Evolutionary conservation across 225 moss, liverwort and hornwort genomes (phyloP).

Genomic region (Rhytidiadelphus loreus): DNA sequence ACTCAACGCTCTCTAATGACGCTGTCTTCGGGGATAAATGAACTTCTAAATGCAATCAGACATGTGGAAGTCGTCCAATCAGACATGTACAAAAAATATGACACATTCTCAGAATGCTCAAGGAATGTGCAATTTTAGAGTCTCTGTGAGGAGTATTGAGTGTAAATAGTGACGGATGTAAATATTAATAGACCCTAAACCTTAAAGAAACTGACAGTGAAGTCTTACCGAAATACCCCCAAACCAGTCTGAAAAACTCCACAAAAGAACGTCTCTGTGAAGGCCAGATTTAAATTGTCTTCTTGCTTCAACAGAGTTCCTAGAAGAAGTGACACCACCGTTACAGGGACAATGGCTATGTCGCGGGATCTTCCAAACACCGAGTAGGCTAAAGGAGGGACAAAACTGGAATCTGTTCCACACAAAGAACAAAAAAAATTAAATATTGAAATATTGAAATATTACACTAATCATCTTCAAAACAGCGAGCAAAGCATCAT

Average conservation of each 20-base stretch:
- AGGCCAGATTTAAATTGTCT: conserved; percentile 30
- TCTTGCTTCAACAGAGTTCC: conserved; percentile 21
- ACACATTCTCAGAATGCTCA: neutral
- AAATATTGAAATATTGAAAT: too few relatives aligned
- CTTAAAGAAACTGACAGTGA: neutral
- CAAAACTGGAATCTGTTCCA: conserved; percentile 68
- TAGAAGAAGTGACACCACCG: conserved; percentile 33
- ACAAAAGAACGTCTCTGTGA: conserved; percentile 59
- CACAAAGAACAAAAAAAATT: neutral
- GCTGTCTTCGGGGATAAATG: neutral
- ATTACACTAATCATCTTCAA: neutral
- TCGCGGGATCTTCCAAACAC: conserved; percentile 45
- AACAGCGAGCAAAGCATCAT: neutral
- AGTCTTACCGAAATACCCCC: conserved; percentile 42
- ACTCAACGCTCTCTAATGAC: neutral
- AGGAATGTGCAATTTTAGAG: neutral
- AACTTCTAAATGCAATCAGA: neutral
- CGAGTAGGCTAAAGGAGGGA: conserved; percentile 47
- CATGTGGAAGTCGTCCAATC: neutral
- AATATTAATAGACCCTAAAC: neutral
- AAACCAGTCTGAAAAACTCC: conserved; percentile 49
- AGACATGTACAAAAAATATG: neutral
- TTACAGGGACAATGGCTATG: neutral
- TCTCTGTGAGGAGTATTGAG: neutral
- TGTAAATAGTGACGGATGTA: neutral